These are phyloP conservation scores for Aspergillus arachidicola DNA, from an alignment of 2,329 filamentous ascomycete genomes.

Conservation along the genomic window DNA sequence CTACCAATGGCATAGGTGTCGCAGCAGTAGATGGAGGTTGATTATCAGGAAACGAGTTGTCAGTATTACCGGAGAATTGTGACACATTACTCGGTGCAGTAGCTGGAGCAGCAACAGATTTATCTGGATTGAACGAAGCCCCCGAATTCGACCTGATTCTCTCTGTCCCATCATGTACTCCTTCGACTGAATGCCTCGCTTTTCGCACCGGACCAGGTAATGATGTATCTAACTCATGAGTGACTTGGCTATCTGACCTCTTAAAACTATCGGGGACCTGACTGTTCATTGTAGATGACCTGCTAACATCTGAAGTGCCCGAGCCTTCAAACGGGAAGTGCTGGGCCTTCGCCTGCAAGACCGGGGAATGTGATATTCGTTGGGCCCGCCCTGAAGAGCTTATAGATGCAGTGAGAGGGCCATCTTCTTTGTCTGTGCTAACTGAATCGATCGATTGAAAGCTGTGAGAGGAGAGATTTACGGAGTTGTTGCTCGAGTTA, in stretches of 20 bases:
- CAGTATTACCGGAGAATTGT: slow-evolving; percentile 31
- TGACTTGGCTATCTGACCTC: slow-evolving; percentile 31
- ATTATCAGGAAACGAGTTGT: slow-evolving; percentile 29
- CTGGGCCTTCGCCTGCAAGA: slow-evolving; percentile 33
- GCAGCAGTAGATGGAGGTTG: slow-evolving; percentile 31
- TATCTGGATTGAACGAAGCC: slow-evolving; percentile 32
- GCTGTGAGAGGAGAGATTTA: slow-evolving; percentile 33
- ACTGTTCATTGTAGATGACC: slow-evolving; percentile 20
- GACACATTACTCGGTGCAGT: slow-evolving; percentile 33
- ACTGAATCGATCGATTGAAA: slow-evolving; percentile 33
- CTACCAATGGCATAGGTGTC: slow-evolving; percentile 33
- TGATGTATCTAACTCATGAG: slow-evolving; percentile 31
- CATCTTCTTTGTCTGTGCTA: slow-evolving; percentile 34
- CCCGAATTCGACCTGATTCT: slow-evolving; percentile 34
- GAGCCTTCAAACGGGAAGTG: slow-evolving; percentile 32
- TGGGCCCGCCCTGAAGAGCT: slow-evolving; percentile 35
- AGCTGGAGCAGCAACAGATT: slow-evolving; percentile 26
- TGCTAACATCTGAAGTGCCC: slow-evolving; percentile 22
- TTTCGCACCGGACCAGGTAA: slow-evolving; percentile 26
- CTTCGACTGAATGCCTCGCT: slow-evolving; percentile 29
- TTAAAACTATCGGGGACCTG: slow-evolving; percentile 27
- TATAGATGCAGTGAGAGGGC: slow-evolving; percentile 28
- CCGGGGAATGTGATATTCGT: slow-evolving; percentile 36
- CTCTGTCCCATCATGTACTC: slow-evolving; percentile 28
- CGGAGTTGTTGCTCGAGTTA: slow-evolving; percentile 35